Percentiles rank a stretch among this genome's conserved stretches.
Conservation (phyloP, 2,329 filamentous ascomycete genomes). For the Nothopassalora personata region DNA sequence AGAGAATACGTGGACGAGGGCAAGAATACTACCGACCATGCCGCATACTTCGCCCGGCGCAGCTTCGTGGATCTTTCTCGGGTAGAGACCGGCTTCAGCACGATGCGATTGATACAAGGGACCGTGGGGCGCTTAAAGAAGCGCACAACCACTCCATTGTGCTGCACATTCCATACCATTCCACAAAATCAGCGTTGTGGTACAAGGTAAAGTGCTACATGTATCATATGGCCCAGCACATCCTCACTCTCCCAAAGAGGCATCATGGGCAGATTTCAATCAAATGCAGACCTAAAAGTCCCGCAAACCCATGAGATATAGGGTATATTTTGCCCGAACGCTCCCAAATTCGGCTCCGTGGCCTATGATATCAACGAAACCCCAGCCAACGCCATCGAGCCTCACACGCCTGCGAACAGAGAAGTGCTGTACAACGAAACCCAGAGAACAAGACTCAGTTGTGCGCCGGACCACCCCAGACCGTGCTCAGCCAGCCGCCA, state of each 20-base stretch:
- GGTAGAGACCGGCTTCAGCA: too few relatives aligned
- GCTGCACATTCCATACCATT: too few relatives aligned
- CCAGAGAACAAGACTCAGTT: not conserved
- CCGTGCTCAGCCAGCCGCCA: conserved; percentile 29
- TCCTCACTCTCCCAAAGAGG: not conserved
- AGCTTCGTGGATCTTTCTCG: too few relatives aligned
- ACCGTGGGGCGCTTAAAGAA: too few relatives aligned
- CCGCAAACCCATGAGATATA: not conserved
- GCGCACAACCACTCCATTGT: too few relatives aligned
- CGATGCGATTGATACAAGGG: too few relatives aligned
- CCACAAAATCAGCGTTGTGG: too few relatives aligned
- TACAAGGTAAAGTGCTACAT: too few relatives aligned
- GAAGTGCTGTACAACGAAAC: not conserved
- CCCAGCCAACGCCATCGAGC: too few relatives aligned
- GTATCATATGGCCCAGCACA: not conserved
- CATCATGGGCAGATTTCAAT: not conserved
- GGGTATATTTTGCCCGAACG: not conserved
- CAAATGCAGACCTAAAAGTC: not conserved
- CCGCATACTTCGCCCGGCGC: too few relatives aligned
- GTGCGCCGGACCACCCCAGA: conserved; percentile 20
- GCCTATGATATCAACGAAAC: not conserved
- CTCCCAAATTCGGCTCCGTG: not conserved
- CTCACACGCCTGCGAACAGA: not conserved
- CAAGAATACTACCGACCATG: too few relatives aligned
- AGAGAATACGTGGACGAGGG: too few relatives aligned